Evolutionary conservation across 352 stramenopile genomes (phyloP).

Genomic region (Blastocystis sp.): DNA sequence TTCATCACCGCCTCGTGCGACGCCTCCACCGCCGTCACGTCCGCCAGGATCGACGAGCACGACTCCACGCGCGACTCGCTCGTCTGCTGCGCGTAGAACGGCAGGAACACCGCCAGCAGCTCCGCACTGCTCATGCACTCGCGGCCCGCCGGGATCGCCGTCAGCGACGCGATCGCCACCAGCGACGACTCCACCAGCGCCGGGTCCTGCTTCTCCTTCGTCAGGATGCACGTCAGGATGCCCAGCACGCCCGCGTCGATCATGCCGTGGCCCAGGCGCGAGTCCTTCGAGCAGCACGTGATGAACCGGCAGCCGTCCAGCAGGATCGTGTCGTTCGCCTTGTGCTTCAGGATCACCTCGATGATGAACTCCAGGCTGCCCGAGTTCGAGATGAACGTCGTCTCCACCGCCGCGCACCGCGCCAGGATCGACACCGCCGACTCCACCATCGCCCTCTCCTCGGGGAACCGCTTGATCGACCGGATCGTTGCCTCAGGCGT

Average conservation of each 20-base stretch:
- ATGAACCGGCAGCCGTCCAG: conserved; percentile 63
- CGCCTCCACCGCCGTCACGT: conserved; percentile 40
- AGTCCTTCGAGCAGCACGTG: conserved; percentile 44
- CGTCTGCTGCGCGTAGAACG: conserved; percentile 21
- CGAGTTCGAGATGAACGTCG: conserved; percentile 27
- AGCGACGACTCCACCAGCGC: conserved; percentile 44
- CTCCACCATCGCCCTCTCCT: conserved; percentile 12
- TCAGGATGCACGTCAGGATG: conserved; percentile 61
- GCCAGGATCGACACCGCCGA: conserved; percentile 2
- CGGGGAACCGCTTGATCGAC: conserved; percentile 51
- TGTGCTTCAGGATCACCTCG: conserved; percentile 45
- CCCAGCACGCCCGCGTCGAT: conserved; percentile 46
- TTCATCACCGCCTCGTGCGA: conserved; percentile 54
- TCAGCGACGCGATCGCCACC: conserved; percentile 8
- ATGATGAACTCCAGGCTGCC: conserved; percentile 51
- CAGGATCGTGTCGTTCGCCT: conserved; percentile 38
- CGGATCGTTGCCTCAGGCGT: conserved; percentile 43
- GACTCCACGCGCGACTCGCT: conserved; percentile 9
- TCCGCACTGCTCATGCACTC: conserved; percentile 46
- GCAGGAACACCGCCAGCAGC: conserved; percentile 30
- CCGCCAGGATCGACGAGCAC: conserved; percentile 23
- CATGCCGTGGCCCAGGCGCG: conserved; percentile 53
- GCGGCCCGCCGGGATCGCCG: conserved; percentile 6
- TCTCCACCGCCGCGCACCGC: neutral
- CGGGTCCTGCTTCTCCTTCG: conserved; percentile 28